A percentile compares a stretch with the other conserved stretches of the same genome.
phyloP scores from a whole-genome alignment of 2,329 filamentous ascomycete genomes.

The Sporothrix curviconia region DNA sequence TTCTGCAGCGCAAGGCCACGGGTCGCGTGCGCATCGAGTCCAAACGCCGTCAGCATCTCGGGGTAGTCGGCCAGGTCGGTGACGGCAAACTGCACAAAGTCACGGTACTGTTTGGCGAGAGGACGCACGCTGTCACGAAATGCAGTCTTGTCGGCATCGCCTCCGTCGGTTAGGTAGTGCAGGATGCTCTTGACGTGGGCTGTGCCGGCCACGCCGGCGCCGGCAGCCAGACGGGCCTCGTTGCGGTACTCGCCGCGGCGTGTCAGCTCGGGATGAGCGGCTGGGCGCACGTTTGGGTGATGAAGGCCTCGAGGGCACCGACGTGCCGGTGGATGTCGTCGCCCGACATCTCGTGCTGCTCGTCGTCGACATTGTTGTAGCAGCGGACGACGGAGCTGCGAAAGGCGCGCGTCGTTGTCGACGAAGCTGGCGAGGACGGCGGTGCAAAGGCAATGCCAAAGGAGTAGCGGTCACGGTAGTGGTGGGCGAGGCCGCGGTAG shows the following conservation, averaged over 20 bases:
- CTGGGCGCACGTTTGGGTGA: constrained; percentile 30
- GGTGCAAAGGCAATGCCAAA: constrained; percentile 30
- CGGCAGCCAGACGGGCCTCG: constrained; percentile 36
- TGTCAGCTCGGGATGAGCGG: constrained; percentile 40
- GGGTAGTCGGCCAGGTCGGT: constrained; percentile 40
- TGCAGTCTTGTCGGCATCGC: constrained; percentile 26
- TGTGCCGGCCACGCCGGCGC: constrained; percentile 25
- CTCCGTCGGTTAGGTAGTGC: constrained; percentile 27
- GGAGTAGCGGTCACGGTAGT: constrained; percentile 35
- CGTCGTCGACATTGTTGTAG: constrained; percentile 35
- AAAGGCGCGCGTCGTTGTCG: constrained; percentile 15
- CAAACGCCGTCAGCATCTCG: constrained; percentile 36
- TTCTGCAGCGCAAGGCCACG: constrained; percentile 39
- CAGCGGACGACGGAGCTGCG: constrained; percentile 29
- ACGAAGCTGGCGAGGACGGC: neutral
- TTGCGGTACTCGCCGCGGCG: no score
- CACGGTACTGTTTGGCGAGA: constrained; percentile 38
- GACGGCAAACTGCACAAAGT: constrained; percentile 42
- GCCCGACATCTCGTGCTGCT: constrained; percentile 29
- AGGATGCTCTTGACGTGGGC: constrained; percentile 26
- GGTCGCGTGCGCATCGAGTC: constrained; percentile 25
- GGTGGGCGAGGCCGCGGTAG: constrained; percentile 29
- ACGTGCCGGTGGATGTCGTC: constrained; percentile 23
- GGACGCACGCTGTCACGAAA: constrained; percentile 33
- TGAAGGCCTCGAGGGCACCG: constrained; percentile 31